These are phyloP conservation scores for Dryadomyces sulphureus DNA, from an alignment of 2,329 filamentous ascomycete genomes.

Conservation along the genomic window DNA sequence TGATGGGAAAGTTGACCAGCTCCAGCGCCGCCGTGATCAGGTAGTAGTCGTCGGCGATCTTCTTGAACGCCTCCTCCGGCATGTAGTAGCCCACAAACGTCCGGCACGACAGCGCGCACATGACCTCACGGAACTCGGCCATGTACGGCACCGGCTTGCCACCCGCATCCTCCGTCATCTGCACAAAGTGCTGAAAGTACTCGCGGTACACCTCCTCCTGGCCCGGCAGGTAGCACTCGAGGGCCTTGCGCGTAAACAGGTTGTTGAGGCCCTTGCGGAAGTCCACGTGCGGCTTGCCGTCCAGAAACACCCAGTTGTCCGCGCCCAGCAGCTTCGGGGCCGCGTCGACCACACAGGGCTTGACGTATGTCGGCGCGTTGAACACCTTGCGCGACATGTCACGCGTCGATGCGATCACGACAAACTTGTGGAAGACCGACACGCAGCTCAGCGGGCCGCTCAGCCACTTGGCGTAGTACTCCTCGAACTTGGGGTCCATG, in stretches of 20 bases:
- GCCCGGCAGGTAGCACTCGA: conserved; percentile 77
- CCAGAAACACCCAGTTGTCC: conserved; percentile 94
- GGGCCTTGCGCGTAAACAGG: conserved; percentile 80
- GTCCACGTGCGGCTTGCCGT: conserved; percentile 88
- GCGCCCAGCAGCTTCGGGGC: conserved; percentile 85
- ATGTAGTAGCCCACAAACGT: conserved; percentile 98
- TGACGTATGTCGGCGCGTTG: conserved; percentile 83
- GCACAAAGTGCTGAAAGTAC: conserved; percentile 69
- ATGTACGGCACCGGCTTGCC: conserved; percentile 77
- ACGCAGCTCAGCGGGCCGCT: conserved; percentile 91
- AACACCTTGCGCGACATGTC: conserved; percentile 95
- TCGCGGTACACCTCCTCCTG: conserved; percentile 84
- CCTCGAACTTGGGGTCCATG: conserved; percentile 77
- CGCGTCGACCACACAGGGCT: conserved; percentile 90
- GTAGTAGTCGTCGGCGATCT: conserved; percentile 93
- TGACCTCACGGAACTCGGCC: conserved; percentile 80
- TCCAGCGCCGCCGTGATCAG: conserved; percentile 90
- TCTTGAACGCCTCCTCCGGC: conserved; percentile 76
- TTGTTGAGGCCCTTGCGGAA: conserved; percentile 94
- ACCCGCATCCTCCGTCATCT: conserved; percentile 55
- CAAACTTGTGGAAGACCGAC: conserved; percentile 99
- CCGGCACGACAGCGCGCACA: conserved; percentile 86
- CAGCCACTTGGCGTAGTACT: conserved; percentile 85
- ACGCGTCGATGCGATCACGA: conserved; percentile 87
- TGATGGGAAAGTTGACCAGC: conserved; percentile 96